Conservation (phyloP, 2,329 filamentous ascomycete genomes). For the Ilyonectria mors-panacis region DNA sequence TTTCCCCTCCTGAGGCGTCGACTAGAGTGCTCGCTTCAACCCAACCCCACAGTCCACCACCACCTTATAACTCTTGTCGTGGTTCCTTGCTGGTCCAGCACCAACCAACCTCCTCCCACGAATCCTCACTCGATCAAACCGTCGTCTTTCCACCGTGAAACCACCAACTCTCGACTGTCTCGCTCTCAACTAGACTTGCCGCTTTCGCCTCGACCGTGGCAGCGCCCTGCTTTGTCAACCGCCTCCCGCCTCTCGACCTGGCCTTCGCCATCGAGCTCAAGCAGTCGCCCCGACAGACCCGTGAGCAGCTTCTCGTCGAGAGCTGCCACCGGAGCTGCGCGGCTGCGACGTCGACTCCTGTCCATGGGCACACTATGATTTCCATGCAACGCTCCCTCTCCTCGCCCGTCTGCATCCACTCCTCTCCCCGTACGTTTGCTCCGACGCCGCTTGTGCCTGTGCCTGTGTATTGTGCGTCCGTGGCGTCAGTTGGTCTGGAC, state of each 20-base stretch:
- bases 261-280: constrained; percentile 10
- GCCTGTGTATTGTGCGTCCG: not conserved
- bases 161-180: not conserved
- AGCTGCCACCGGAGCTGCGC: constrained; percentile 55
- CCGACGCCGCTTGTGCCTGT: constrained; percentile 31
- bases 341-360: constrained; percentile 48
- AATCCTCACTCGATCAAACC: constrained; percentile 1
- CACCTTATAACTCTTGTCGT: constrained; percentile 1
- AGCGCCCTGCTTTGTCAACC: constrained; percentile 17
- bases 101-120: constrained; percentile 18
- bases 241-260: constrained; percentile 10
- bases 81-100: constrained; percentile 27
- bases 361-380: constrained; percentile 69
- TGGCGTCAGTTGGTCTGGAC: constrained; percentile 18
- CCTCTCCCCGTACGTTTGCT: constrained; percentile 71
- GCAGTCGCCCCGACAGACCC: constrained; percentile 37
- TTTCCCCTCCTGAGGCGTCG: constrained; percentile 24
- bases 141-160: constrained; percentile 1
- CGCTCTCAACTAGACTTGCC: not conserved
- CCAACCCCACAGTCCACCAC: constrained; percentile 6
- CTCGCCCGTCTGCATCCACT: constrained; percentile 72
- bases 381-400: constrained; percentile 75
- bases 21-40: constrained; percentile 28
- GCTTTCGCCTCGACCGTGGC: not conserved
- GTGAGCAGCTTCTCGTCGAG: constrained; percentile 46